Evolutionary conservation across 1,284 basidiomycete species (phyloP), one percentile per base, ranked within the genome.

Genomic region (Vanrija pseudolonga): DNA sequence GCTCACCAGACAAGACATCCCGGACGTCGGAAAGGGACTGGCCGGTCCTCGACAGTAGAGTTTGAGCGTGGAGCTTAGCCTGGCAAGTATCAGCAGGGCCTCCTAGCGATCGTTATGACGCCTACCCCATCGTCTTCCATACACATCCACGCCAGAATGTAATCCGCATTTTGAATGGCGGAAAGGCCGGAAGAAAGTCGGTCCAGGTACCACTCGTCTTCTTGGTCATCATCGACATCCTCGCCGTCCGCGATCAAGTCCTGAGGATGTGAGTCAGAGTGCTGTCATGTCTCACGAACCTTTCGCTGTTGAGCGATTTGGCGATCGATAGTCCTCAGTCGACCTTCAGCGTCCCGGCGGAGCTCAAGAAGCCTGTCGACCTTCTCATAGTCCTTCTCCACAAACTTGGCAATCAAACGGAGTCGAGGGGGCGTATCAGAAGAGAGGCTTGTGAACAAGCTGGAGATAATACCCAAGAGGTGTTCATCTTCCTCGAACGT

Each of bases 71-170:
- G 17, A 78, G 77, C 40, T 84, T 85, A 9, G 72, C 69, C 72
- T 76, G 48, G 4, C 8, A 45, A 4, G 48, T 12, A 19, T 46
- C 36, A 48, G 50, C 42, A 53, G 32, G 32, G 24, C 24, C n/a
- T n/a, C 9, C 24, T 3, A 46, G 38, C 26, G 15, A 37, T 5
- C 45, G 36, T 11, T 18, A 17, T 45, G n/a, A 23, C 3, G 72
- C 88, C 57, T 77, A 94, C 92, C 28, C 93, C 96, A 66, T 98
- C 96, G 65, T 98, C 96, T 77, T 99, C 96, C 92, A 98, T 96
- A 54, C 85, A 83, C 24, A 98, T 76, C 96, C 96, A 99, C 1
- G 89, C 93, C 24, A 98, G 76, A 47, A 97, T 86, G 60, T 94
- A 96, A 74, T 98, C 95, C 20, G 90, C 83, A 17, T 87, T 88